Evolutionary conservation across 1,284 basidiomycete species (phyloP).

Genomic region (Puccinia novopanici): DNA sequence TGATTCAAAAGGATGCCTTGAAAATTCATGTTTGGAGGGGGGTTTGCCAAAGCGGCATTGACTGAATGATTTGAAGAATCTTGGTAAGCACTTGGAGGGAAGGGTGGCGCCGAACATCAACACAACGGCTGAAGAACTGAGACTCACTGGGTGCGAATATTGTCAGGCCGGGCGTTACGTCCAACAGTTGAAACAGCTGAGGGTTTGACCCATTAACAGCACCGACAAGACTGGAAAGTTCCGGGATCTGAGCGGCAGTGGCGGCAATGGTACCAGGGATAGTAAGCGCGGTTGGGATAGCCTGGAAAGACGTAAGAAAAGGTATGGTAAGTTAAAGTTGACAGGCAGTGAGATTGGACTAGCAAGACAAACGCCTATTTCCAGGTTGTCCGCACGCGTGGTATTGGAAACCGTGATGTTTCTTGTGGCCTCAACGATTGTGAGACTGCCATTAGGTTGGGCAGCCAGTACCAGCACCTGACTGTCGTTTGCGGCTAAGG

Average conservation of each 20-base stretch:
- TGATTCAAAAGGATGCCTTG: conserved; percentile 42
- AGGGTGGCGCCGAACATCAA: neutral
- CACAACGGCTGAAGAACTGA: neutral
- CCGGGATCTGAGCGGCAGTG: conserved; percentile 11
- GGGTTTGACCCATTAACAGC: conserved; percentile 23
- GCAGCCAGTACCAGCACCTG: conserved; percentile 41
- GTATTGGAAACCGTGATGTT: conserved; percentile 35
- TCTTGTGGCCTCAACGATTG: conserved; percentile 25
- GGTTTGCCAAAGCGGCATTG: conserved; percentile 32
- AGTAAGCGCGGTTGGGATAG: conserved; percentile 25
- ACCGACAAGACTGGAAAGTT: conserved; percentile 33
- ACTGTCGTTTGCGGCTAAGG: conserved; percentile 36
- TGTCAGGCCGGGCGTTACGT: conserved; percentile 39
- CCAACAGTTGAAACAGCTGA: conserved; percentile 36
- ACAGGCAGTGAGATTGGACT: neutral
- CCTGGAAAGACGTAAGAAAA: neutral
- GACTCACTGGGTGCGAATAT: conserved; percentile 40
- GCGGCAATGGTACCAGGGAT: conserved; percentile 38
- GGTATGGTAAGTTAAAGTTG: neutral
- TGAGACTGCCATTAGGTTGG: conserved; percentile 21
- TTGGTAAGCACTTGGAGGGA: neutral
- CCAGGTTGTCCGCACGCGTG: conserved; percentile 21
- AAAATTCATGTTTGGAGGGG: conserved; percentile 26
- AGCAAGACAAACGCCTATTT: conserved; percentile 12
- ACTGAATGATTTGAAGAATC: conserved; percentile 6